Evolutionary conservation across 2,329 filamentous ascomycete species (phyloP), one percentile per base, ranked within the genome.

Genomic region (Cordyceps javanica): DNA sequence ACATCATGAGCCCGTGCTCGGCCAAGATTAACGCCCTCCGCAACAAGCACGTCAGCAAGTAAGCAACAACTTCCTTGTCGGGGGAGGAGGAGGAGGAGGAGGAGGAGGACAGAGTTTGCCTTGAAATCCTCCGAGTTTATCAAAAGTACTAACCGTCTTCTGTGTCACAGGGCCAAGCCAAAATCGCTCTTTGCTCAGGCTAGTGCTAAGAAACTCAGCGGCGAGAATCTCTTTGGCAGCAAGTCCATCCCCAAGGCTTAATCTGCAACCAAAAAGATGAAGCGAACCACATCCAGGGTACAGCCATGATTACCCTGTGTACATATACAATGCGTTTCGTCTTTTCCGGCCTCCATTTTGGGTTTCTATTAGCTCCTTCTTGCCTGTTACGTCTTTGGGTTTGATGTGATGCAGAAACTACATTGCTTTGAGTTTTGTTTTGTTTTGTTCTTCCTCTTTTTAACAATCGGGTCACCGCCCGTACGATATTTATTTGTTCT

Each of bases 1-100:
- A 85, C 73, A 92, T 95, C 77, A 89, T 91, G 86, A 91, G 88
- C 66, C 90, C 90, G 36, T 91, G 89, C 73, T 89, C 87, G 19
- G 87, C 89, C 72, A 94, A 94, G 80, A 82, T 94, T 66, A 88
- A 81, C 62, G 87, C 88, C 41, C 84, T 92, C 72, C 88, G 89
- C 74, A 89, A 83, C 75, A 91, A 91, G 77, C 87, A 90, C 67
- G 86, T 86, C 61, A 82, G 81, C 75, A 93, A 91, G 87, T 90
- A 79, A 69, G 82, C 80, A n/a, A 19, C 6, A 48, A 21, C 2
- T 6, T 16, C 10, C n/a, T n/a, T n/a, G n/a, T n/a, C n/a, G n/a
- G n/a, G n/a, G n/a, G n/a, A n/a, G n/a, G n/a, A n/a, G n/a, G n/a
- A n/a, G n/a, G n/a, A n/a, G n/a, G n/a, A n/a, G n/a, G n/a, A n/a